Evolutionary conservation across 352 stramenopile species (phyloP), one percentile per base, ranked within the genome.

Genomic region (Phytophthora crassamura): DNA sequence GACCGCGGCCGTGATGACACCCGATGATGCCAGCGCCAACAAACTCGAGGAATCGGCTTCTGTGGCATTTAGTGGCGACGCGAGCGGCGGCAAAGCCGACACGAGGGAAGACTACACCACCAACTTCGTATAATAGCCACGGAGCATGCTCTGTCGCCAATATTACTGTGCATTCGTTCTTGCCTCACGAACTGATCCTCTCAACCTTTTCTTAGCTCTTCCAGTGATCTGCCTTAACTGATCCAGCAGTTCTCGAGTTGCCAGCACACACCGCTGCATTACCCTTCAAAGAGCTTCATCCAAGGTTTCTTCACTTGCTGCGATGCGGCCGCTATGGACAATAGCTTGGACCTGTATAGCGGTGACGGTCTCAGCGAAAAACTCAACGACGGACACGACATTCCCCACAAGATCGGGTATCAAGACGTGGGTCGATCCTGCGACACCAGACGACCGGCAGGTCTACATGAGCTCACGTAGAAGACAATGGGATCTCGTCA

Each of bases 401-500:
- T 74, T 72, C 39, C 63, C 73, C 34, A 74, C 69, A 16, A 76
- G 74, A 38, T 78, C 69, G 2, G 69, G 73, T 3, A 76, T 82
- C 32, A 55, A 50, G 20, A 50, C 56, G 15, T 91, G 84, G 84
- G 69, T 91, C 10, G 82, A 93, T 59, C 79, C 81, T 11, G 78
- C 73, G 14, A 93, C 84, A 11, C 78, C 80, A 1, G n/a, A 42
- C 0, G 64, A 83, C 4, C 47, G 8, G 7, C 70, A 77, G 10
- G 62, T 34, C 3, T 88, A 88, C 60, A 69, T 34, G 0, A 79
- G 22, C 22, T 25, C 22, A n/a, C 79, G 80, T 18, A 75, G 81
- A 1, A 30, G 58, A 0, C 47, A 35, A 36, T 91, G 81, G 77
- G 57, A 91, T 7, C 70, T 97, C 5, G 82, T 96, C 39, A 98